Percentiles rank a stretch among this genome's conserved stretches.
Evolutionary conservation across 2,329 filamentous ascomycete species (phyloP).

Genomic region (Alternaria viburni): DNA sequence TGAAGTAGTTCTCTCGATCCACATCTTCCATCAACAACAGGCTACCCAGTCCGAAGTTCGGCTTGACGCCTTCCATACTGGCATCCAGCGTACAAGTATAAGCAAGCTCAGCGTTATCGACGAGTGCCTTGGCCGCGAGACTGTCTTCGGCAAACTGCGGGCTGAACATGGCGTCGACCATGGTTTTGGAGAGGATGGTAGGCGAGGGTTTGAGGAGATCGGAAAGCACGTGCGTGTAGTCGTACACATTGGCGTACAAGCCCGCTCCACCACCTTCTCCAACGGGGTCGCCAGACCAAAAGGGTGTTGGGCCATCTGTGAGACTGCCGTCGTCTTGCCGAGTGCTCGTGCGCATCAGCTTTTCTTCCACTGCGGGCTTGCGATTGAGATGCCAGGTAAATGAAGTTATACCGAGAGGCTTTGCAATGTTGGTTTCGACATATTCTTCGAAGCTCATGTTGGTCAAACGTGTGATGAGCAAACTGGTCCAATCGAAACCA

Average conservation of each 20-base stretch:
- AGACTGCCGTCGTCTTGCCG: slow-evolving; percentile 26
- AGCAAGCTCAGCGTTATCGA: slow-evolving; percentile 30
- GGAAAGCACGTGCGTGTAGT: slow-evolving; percentile 32
- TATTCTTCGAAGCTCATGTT: slow-evolving; percentile 51
- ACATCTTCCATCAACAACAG: slow-evolving; percentile 26
- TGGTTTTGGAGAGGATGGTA: slow-evolving; percentile 19
- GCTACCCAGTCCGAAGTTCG: slow-evolving; percentile 26
- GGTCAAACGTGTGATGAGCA: slow-evolving; percentile 51
- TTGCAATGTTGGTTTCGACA: slow-evolving; percentile 51
- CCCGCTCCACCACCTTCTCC: slow-evolving; percentile 31
- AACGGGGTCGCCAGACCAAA: slow-evolving; percentile 14
- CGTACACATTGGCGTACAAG: slow-evolving; percentile 22
- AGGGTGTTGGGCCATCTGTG: slow-evolving; percentile 11
- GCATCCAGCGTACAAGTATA: slow-evolving; percentile 14
- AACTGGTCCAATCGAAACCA: slow-evolving; percentile 57
- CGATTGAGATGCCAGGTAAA: slow-evolving; percentile 28
- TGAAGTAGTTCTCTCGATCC: slow-evolving; percentile 20
- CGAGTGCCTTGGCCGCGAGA: slow-evolving; percentile 14
- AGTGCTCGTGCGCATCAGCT: slow-evolving; percentile 24
- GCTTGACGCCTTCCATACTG: slow-evolving; percentile 15
- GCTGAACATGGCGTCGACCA: slow-evolving; percentile 28
- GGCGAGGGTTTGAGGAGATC: slow-evolving; percentile 27
- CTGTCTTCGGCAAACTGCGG: slow-evolving; percentile 35
- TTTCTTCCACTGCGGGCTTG: slow-evolving; percentile 22
- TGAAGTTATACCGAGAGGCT: slow-evolving; percentile 48